These are phyloP conservation scores for Porpolomopsis calyptriformis DNA, from an alignment of 768 basidiomycete species.

Conservation along the genomic window DNA sequence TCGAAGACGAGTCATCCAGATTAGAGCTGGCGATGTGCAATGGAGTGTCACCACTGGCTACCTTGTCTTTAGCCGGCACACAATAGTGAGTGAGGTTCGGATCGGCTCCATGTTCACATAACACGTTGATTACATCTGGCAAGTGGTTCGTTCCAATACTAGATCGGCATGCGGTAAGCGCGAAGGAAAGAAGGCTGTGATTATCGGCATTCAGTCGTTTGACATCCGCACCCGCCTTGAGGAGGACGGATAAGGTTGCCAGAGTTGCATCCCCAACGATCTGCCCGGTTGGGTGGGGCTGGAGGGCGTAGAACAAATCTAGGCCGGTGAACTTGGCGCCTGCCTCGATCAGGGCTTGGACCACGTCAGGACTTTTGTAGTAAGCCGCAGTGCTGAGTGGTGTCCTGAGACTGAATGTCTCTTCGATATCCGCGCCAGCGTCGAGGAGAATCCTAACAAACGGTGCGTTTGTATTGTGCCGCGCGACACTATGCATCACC, in stretches of 20 bases:
- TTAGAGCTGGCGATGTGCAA: not conserved
- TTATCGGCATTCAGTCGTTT: not conserved
- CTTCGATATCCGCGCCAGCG: constrained; percentile 1
- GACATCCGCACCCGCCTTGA: not conserved
- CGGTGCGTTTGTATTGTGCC: not conserved
- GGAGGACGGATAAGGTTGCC: not conserved
- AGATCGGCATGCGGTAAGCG: not conserved
- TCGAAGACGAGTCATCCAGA: not conserved
- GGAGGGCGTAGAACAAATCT: not conserved
- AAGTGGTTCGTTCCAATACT: not conserved
- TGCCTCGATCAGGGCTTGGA: not conserved
- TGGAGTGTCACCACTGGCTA: not conserved
- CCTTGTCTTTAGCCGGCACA: not conserved
- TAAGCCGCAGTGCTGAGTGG: not conserved
- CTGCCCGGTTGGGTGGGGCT: not conserved
- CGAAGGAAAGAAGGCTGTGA: not conserved
- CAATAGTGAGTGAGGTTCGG: not conserved
- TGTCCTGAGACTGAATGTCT: not conserved
- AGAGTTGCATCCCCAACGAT: not conserved
- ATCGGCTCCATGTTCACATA: not conserved
- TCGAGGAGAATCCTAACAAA: too few relatives aligned
- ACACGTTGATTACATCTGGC: not conserved
- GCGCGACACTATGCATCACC: not conserved
- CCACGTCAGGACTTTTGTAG: not conserved
- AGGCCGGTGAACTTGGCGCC: not conserved